Percentiles rank a stretch among this genome's conserved stretches.
Evolutionary conservation across 116 monocot species (phyloP).

Genomic region (Papilionanthe hybrid): DNA sequence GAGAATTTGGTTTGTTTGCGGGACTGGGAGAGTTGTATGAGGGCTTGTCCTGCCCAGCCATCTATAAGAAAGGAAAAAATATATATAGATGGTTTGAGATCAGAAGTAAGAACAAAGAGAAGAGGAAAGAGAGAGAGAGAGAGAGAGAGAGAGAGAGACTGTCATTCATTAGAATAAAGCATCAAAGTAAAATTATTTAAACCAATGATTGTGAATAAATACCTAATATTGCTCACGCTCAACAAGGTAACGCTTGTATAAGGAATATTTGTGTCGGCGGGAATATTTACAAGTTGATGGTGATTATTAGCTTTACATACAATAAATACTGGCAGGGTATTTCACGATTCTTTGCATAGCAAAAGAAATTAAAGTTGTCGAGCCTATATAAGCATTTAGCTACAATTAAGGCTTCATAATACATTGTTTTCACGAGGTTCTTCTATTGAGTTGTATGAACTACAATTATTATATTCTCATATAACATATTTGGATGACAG

Average conservation of each 20-base stretch:
- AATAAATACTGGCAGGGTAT: background rate
- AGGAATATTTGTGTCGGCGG: too few relatives aligned
- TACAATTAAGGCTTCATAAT: background rate
- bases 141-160: too few relatives aligned
- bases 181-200: too few relatives aligned
- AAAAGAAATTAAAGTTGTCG: background rate
- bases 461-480: background rate
- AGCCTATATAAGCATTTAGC: background rate
- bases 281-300: too few relatives aligned
- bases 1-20: conserved; percentile 1
- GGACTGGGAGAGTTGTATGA: conserved; percentile 21
- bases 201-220: too few relatives aligned
- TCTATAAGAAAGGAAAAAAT: conserved; percentile 27
- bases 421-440: too few relatives aligned
- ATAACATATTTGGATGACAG: too few relatives aligned
- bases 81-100: background rate
- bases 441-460: background rate
- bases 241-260: too few relatives aligned
- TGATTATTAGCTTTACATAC: too few relatives aligned
- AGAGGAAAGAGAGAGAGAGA: too few relatives aligned
- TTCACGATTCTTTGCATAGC: background rate
- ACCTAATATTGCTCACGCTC: too few relatives aligned
- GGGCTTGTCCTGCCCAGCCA: conserved; percentile 69
- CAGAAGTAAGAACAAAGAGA: background rate
- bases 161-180: too few relatives aligned